Conservation (phyloP, 2,329 filamentous ascomycete species). For the Alternaria gaisen region DNA sequence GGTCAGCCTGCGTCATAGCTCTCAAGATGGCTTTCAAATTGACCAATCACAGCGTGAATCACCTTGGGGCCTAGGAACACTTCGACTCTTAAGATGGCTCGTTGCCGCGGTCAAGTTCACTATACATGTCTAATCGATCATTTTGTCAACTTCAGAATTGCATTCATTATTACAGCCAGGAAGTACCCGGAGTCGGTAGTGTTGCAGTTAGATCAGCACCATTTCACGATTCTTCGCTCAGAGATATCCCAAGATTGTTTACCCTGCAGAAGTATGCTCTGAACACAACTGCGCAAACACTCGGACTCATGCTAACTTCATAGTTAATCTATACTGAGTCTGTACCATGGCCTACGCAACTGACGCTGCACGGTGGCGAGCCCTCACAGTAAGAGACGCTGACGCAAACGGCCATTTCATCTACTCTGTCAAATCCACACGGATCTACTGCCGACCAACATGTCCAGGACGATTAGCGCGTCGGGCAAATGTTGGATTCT, state of each 20-base stretch:
- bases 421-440: slow-evolving; percentile 65
- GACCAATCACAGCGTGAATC: slow-evolving; percentile 29
- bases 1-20: slow-evolving; percentile 21
- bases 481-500: slow-evolving; percentile 67
- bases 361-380: slow-evolving; percentile 49
- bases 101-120: not conserved
- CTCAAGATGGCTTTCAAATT: slow-evolving; percentile 29
- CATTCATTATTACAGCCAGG: not conserved
- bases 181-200: not conserved
- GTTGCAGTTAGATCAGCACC: not conserved
- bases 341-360: slow-evolving; percentile 42
- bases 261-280: not conserved
- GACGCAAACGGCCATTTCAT: slow-evolving; percentile 59
- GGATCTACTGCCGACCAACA: slow-evolving; percentile 68
- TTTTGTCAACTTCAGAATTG: not conserved
- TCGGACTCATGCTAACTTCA: not conserved
- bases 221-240: not conserved
- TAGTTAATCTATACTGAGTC: not conserved
- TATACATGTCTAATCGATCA: not conserved
- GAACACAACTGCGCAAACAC: not conserved
- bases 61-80: not conserved
- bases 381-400: slow-evolving; percentile 56
- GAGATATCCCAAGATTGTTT: not conserved
- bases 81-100: not conserved
- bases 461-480: slow-evolving; percentile 68